A percentile compares a stretch with the other conserved stretches of the same genome.
phyloP scores from a whole-genome alignment of 768 basidiomycete genomes.

The Termitomyces sp. region DNA sequence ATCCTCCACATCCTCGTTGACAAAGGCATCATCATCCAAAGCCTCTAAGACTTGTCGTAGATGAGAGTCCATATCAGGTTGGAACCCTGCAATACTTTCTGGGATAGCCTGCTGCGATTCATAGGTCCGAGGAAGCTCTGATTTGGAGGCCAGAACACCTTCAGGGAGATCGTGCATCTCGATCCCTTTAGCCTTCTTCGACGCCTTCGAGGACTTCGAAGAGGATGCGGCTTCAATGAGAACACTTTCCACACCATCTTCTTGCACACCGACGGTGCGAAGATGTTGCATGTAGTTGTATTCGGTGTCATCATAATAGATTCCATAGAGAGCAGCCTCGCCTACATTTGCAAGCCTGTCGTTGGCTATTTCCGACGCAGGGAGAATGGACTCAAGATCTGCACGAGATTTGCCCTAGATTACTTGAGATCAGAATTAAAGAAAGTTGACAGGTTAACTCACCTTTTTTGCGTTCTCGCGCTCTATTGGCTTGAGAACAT shows the following conservation, averaged over 20 bases:
- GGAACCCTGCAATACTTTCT: conserved; percentile 81
- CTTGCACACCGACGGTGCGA: conserved; percentile 69
- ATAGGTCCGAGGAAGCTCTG: conserved; percentile 72
- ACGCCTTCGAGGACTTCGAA: conserved; percentile 30
- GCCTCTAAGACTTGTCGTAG: conserved; percentile 91
- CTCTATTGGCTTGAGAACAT: conserved; percentile 85
- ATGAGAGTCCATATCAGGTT: conserved; percentile 96
- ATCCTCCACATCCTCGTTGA: conserved; percentile 72
- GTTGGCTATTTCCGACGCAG: conserved; percentile 45
- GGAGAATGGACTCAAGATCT: conserved; percentile 66
- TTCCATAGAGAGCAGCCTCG: conserved; percentile 85
- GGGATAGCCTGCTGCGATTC: conserved; percentile 80
- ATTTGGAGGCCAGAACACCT: conserved; percentile 69
- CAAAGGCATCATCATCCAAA: conserved; percentile 93
- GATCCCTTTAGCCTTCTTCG: conserved; percentile 33
- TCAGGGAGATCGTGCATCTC: conserved; percentile 59
- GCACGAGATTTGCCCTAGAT: conserved; percentile 75
- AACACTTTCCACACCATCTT: conserved; percentile 79
- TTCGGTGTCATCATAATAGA: conserved; percentile 93
- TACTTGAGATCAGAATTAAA: conserved; percentile 16
- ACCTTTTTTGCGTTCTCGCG: conserved; percentile 74
- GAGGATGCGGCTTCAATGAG: conserved; percentile 72
- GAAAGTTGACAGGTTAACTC: conserved; percentile 9
- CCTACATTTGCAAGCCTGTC: conserved; percentile 63
- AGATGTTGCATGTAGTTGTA: conserved; percentile 99